These are phyloP conservation scores for Cornus suecica DNA, from an alignment of 148 eudicot species.

Conservation along the genomic window DNA sequence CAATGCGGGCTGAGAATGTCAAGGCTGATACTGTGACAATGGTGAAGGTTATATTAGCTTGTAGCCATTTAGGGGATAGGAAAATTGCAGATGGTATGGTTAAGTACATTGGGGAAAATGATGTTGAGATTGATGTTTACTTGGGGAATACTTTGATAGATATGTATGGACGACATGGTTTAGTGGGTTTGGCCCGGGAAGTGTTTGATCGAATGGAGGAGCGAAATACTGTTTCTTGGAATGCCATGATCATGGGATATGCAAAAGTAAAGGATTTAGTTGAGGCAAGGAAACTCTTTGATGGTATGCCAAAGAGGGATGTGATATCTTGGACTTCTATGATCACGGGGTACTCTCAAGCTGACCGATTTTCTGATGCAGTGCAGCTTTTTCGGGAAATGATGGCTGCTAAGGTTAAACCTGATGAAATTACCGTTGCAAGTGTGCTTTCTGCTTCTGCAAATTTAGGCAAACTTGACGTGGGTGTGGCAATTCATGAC, in stretches of 20 bases:
- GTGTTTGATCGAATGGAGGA: conserved; percentile 57
- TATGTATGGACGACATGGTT: conserved; percentile 58
- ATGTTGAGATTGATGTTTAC: conserved; percentile 55
- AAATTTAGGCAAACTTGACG: conserved; percentile 52
- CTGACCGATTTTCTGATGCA: conserved; percentile 42
- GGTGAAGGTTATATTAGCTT: conserved; percentile 65
- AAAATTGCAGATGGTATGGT: conserved; percentile 39
- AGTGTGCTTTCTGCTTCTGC: conserved; percentile 72
- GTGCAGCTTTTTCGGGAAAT: conserved; percentile 52
- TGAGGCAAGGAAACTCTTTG: conserved; percentile 47
- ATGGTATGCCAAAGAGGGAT: conserved; percentile 66
- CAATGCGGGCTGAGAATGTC: conserved; percentile 42
- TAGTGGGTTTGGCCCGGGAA: conserved; percentile 37
- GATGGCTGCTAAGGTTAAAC: conserved; percentile 53
- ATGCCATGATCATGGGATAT: conserved; percentile 55
- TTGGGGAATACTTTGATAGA: conserved; percentile 72
- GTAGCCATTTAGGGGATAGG: conserved; percentile 51
- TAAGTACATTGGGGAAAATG: conserved; percentile 41
- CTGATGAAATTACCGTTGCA: conserved; percentile 53
- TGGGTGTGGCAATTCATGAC: conserved; percentile 53
- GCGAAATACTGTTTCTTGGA: conserved; percentile 70
- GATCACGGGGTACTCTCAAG: conserved; percentile 60
- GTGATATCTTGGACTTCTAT: conserved; percentile 77
- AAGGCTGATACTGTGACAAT: conserved; percentile 62
- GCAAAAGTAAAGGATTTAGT: conserved; percentile 49